These are phyloP conservation scores for Noccaea caerulescens DNA, from an alignment of 345 rosid species.

Conservation along the genomic window DNA sequence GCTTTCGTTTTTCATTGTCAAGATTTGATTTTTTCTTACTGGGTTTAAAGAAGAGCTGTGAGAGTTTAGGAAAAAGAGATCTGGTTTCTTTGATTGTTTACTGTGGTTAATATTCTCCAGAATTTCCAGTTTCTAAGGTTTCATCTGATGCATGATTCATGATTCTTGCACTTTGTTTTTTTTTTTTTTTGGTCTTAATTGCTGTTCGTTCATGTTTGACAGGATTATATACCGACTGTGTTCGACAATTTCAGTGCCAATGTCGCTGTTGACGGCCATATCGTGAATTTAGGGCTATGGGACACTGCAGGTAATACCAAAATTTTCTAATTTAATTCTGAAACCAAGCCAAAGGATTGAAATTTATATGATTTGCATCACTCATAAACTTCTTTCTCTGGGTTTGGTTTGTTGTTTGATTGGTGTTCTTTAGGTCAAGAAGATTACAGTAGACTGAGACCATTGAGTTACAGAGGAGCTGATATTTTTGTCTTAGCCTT, in stretches of 20 bases:
- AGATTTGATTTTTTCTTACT: conserved; percentile 28
- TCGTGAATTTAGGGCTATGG: conserved; percentile 97
- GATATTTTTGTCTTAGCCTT: conserved; percentile 91
- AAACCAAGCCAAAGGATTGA: conserved; percentile 6
- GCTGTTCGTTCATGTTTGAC: conserved; percentile 28
- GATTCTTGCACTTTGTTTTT: neutral
- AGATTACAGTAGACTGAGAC: conserved; percentile 97
- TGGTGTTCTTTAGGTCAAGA: conserved; percentile 74
- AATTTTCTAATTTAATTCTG: neutral
- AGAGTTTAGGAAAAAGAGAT: neutral
- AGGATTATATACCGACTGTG: conserved; percentile 98
- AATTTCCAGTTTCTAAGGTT: conserved; percentile 3
- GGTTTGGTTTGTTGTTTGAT: neutral
- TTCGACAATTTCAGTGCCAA: conserved; percentile 99
- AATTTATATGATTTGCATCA: neutral
- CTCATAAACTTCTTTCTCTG: neutral
- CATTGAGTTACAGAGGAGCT: conserved; percentile 97
- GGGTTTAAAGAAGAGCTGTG: neutral
- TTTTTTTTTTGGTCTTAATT: no score
- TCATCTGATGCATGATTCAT: conserved; percentile 24
- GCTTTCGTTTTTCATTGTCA: conserved; percentile 1
- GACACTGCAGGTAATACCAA: conserved; percentile 86
- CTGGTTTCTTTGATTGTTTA: neutral
- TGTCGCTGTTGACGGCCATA: conserved; percentile 89
- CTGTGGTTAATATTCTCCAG: neutral